Conservation (phyloP, 1,139 yeast species). For the Candida mesenterica region DNA sequence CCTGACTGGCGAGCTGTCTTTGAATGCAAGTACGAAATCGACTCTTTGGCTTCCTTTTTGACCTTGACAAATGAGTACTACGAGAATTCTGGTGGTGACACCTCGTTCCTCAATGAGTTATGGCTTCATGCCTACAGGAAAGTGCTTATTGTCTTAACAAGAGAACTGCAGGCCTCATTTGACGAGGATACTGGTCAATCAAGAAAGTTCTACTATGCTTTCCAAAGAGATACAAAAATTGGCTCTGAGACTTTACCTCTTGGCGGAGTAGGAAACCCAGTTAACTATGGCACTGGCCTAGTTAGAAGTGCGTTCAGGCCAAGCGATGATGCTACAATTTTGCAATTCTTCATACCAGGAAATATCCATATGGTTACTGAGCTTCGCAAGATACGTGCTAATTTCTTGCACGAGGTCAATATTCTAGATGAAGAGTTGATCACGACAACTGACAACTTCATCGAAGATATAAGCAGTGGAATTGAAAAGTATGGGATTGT, state of each 20-base stretch:
- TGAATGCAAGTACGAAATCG: constrained; percentile 89
- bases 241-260: constrained; percentile 82
- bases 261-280: constrained; percentile 83
- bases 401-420: constrained; percentile 17
- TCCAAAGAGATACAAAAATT: constrained; percentile 68
- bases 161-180: constrained; percentile 67
- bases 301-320: constrained; percentile 88
- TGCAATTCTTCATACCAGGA: constrained; percentile 82
- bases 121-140: constrained; percentile 65
- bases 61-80: constrained; percentile 72
- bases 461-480: constrained; percentile 50
- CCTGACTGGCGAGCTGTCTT: constrained; percentile 74
- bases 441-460: constrained; percentile 28
- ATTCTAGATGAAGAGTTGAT: constrained; percentile 9
- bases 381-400: constrained; percentile 33
- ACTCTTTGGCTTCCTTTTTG: constrained; percentile 79
- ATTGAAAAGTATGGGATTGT: constrained; percentile 63
- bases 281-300: constrained; percentile 65
- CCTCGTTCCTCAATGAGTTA: constrained; percentile 46
- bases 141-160: constrained; percentile 50
- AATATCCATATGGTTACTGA: constrained; percentile 77
- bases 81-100: constrained; percentile 48
- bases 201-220: constrained; percentile 53
- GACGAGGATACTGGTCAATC: constrained; percentile 54
- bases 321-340: constrained; percentile 82